Conservation (phyloP, 225 moss, liverwort and hornwort genomes). For the Neckera pumila region DNA sequence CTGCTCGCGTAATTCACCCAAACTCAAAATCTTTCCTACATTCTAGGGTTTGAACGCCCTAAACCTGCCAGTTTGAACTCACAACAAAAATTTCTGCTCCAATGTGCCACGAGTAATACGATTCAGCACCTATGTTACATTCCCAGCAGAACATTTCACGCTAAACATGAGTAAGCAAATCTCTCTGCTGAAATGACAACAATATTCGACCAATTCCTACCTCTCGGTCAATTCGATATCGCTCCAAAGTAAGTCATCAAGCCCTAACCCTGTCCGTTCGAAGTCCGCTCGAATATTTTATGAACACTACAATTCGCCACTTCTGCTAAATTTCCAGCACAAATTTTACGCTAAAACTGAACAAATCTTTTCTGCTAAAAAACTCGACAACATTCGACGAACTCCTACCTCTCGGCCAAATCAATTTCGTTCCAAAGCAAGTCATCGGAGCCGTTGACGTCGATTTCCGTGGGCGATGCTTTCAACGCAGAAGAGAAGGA, state of each 20-base stretch:
- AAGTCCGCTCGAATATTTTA: neutral
- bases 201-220: neutral
- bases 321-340: neutral
- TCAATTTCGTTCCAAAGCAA: conserved; percentile 42
- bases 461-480: conserved; percentile 2
- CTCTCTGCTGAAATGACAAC: neutral
- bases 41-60: neutral
- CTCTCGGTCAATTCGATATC: conserved; percentile 5
- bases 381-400: neutral
- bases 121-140: neutral
- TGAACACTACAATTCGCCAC: neutral
- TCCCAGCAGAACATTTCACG: neutral
- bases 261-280: neutral
- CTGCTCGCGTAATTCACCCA: conserved; percentile 5
- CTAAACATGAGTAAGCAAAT: neutral
- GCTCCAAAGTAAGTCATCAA: conserved; percentile 9
- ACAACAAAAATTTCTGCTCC: neutral
- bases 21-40: neutral
- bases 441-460: conserved; percentile 9
- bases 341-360: neutral
- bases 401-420: conserved; percentile 40
- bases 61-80: neutral
- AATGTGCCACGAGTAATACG: neutral
- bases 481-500: conserved; percentile 14
- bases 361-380: neutral